Percentiles rank a stretch among this genome's conserved stretches.
phyloP scores from a whole-genome alignment of 1,284 basidiomycete genomes.

The Leccinum subfulvum region DNA sequence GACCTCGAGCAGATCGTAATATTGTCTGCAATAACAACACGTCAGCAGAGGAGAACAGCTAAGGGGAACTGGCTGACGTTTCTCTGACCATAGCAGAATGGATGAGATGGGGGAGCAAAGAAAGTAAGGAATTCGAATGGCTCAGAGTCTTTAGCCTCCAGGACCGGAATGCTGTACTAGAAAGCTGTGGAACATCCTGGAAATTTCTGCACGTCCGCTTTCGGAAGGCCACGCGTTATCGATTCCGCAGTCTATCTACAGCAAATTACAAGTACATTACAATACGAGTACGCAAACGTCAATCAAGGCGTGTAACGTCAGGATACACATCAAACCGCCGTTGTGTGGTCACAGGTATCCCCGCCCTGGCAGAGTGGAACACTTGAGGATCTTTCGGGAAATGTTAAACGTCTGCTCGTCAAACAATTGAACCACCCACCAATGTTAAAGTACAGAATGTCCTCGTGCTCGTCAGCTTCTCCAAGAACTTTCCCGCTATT shows the following conservation, averaged over 20 bases:
- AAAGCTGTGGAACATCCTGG: slow-evolving; percentile 40
- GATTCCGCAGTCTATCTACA: slow-evolving; percentile 7
- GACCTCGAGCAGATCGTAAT: slow-evolving; percentile 86
- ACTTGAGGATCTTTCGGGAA: slow-evolving; percentile 62
- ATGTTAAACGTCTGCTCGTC: slow-evolving; percentile 3
- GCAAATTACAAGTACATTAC: background rate
- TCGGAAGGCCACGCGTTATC: slow-evolving; percentile 21
- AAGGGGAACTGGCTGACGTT: slow-evolving; percentile 46
- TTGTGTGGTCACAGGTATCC: slow-evolving; percentile 87
- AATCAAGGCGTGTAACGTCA: slow-evolving; percentile 47
- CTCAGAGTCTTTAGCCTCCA: slow-evolving; percentile 22
- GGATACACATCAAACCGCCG: slow-evolving; percentile 90
- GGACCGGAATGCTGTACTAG: slow-evolving; percentile 24
- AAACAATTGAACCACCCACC: slow-evolving; percentile 49
- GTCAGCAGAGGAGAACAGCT: slow-evolving; percentile 11
- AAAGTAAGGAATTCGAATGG: slow-evolving; percentile 11
- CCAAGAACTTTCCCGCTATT: slow-evolving; percentile 76
- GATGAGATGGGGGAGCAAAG: slow-evolving; percentile 23
- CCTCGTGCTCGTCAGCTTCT: slow-evolving; percentile 79
- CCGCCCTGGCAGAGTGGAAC: slow-evolving; percentile 69
- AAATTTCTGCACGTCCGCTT: slow-evolving; percentile 33
- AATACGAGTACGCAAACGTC: background rate
- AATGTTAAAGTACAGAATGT: slow-evolving; percentile 79
- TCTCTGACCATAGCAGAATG: slow-evolving; percentile 60
- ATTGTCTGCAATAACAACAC: slow-evolving; percentile 57